Percentiles rank a stretch among this genome's conserved stretches.
Conservation (phyloP, 1,139 yeast species). For the Kodamaea anthophila region DNA sequence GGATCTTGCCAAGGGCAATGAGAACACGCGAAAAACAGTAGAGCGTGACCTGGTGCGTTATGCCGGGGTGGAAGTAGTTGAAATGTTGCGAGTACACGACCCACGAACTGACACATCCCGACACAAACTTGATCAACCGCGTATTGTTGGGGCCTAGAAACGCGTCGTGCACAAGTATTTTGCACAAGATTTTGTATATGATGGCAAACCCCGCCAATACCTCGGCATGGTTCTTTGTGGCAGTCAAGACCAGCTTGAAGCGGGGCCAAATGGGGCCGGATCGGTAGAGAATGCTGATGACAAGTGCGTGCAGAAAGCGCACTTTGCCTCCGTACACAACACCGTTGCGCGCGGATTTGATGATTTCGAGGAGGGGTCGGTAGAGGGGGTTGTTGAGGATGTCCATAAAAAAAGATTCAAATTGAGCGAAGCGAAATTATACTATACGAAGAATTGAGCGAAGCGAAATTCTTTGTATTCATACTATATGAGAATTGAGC, state of each 20-base stretch:
- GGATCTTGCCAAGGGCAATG: constrained; percentile 46
- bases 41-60: constrained; percentile 54
- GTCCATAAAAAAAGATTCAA: too few relatives aligned
- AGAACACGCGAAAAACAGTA: constrained; percentile 57
- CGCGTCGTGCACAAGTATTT: constrained; percentile 27
- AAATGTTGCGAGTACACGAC: constrained; percentile 59
- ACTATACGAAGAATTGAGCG: too few relatives aligned
- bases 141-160: constrained; percentile 29
- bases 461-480: too few relatives aligned
- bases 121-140: constrained; percentile 42
- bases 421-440: too few relatives aligned
- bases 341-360: constrained; percentile 45
- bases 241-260: constrained; percentile 43
- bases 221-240: constrained; percentile 62
- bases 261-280: constrained; percentile 44
- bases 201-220: constrained; percentile 64
- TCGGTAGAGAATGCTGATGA: constrained; percentile 53
- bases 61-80: constrained; percentile 41
- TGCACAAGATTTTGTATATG: constrained; percentile 43
- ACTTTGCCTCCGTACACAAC: constrained; percentile 68
- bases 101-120: constrained; percentile 63
- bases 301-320: constrained; percentile 69
- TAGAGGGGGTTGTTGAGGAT: constrained; percentile 14
- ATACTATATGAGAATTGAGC: too few relatives aligned
- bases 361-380: constrained; percentile 35